These are phyloP conservation scores for Cantharellus anzutake DNA, from an alignment of 768 basidiomycete genomes.

Conservation along the genomic window DNA sequence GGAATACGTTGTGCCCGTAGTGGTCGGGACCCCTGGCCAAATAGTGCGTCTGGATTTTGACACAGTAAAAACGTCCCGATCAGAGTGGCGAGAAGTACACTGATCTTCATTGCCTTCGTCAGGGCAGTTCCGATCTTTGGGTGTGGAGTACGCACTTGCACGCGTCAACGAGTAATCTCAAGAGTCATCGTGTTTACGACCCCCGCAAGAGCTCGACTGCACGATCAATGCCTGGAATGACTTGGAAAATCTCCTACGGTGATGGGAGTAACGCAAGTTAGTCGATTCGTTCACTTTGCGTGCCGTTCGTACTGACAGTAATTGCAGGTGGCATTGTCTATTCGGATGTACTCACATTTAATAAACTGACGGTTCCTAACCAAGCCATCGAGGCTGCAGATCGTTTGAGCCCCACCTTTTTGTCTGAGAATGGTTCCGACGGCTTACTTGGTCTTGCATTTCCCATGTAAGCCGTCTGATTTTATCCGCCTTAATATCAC, in stretches of 20 bases:
- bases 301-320: background rate
- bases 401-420: constrained; percentile 1
- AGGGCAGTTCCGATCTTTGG: constrained; percentile 7
- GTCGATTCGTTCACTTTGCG: background rate
- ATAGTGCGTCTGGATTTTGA: constrained; percentile 4
- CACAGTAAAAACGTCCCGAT: background rate
- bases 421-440: background rate
- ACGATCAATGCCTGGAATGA: background rate
- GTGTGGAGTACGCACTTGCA: constrained; percentile 1
- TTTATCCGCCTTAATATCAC: background rate
- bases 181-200: constrained; percentile 2
- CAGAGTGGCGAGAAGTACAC: background rate
- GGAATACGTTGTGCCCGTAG: constrained; percentile 5
- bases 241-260: constrained; percentile 6
- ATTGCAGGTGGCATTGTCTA: constrained; percentile 2
- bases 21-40: constrained; percentile 2
- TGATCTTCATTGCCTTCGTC: background rate
- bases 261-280: constrained; percentile 3
- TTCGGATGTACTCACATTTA: constrained; percentile 2
- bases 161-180: background rate
- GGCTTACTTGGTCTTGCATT: constrained; percentile 7
- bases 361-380: background rate
- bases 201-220: constrained; percentile 2
- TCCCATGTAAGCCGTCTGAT: background rate
- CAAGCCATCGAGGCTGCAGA: constrained; percentile 5